Evolutionary conservation across 768 basidiomycete genomes (phyloP).

Genomic region (Scleroderma bovista): DNA sequence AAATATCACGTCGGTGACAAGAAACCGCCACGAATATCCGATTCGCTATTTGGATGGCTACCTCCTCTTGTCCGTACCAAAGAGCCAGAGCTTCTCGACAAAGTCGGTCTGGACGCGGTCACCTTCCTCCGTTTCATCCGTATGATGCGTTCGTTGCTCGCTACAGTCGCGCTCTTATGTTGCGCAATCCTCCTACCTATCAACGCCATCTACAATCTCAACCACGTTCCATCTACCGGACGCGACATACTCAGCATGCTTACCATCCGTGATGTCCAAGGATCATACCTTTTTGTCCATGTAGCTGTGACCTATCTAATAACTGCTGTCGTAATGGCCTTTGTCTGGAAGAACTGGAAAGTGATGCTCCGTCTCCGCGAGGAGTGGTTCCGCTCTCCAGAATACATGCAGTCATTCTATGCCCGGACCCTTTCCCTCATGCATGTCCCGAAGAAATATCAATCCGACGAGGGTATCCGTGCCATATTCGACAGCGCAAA

Average conservation of each 20-base stretch:
- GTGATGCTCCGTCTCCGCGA: conserved; percentile 74
- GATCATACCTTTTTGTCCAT: conserved; percentile 74
- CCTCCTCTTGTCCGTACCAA: conserved; percentile 77
- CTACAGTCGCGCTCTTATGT: conserved; percentile 52
- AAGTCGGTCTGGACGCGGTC: conserved; percentile 89
- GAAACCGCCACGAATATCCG: conserved; percentile 73
- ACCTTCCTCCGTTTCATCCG: conserved; percentile 89
- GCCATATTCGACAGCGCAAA: conserved; percentile 67
- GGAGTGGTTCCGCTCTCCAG: conserved; percentile 85
- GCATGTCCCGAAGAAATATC: conserved; percentile 71
- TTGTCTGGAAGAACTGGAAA: conserved; percentile 71
- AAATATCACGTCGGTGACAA: conserved; percentile 83
- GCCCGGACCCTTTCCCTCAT: conserved; percentile 85
- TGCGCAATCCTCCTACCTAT: conserved; percentile 81
- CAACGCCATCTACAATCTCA: conserved; percentile 80
- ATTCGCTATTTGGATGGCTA: conserved; percentile 85
- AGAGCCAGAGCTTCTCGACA: conserved; percentile 85
- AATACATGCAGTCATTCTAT: conserved; percentile 87
- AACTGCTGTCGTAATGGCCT: conserved; percentile 64
- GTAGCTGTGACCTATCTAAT: conserved; percentile 80
- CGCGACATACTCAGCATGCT: conserved; percentile 72
- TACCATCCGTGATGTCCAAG: conserved; percentile 79
- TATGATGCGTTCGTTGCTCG: conserved; percentile 73
- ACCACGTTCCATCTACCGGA: conserved; percentile 42
- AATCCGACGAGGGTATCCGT: conserved; percentile 81